Percentiles rank a stretch among this genome's conserved stretches.
Evolutionary conservation across 1,139 yeast genomes (phyloP).

Genomic region (Debaryomyces psychrophilus): DNA sequence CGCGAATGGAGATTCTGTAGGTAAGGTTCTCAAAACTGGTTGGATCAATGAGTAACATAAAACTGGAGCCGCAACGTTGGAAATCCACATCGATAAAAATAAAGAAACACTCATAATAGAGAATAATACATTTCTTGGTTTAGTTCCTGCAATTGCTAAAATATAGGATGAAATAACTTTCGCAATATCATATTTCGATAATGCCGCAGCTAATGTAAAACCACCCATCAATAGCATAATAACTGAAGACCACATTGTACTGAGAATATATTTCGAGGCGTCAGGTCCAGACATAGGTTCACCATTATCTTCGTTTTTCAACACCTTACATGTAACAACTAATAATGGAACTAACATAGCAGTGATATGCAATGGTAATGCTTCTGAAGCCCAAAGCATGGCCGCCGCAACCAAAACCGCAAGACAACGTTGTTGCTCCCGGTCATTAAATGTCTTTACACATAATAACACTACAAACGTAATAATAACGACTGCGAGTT

Average conservation of each 20-base stretch:
- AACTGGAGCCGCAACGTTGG: conserved; percentile 96
- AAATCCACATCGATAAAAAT: conserved; percentile 91
- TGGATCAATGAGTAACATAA: conserved; percentile 87
- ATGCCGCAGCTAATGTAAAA: conserved; percentile 90
- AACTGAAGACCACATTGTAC: conserved; percentile 94
- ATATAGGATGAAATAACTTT: conserved; percentile 81
- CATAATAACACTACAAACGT: conserved; percentile 53
- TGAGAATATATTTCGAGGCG: conserved; percentile 75
- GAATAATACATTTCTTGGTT: conserved; percentile 73
- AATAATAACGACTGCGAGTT: conserved; percentile 46
- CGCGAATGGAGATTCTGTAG: conserved; percentile 75
- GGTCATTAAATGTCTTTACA: conserved; percentile 64
- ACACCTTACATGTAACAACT: conserved; percentile 71
- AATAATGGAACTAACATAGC: conserved; percentile 80
- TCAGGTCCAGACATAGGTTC: conserved; percentile 61
- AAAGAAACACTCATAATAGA: conserved; percentile 85
- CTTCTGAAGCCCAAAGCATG: conserved; percentile 90
- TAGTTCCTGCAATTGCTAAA: conserved; percentile 80
- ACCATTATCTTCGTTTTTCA: conserved; percentile 56
- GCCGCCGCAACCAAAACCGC: conserved; percentile 82
- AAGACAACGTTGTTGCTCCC: conserved; percentile 73
- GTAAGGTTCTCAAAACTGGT: conserved; percentile 80
- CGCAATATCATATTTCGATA: conserved; percentile 88
- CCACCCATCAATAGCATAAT: conserved; percentile 90
- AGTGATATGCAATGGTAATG: conserved; percentile 86